These are phyloP conservation scores for Porcisia hertigi DNA, from an alignment of 208 protist genomes.

Conservation along the genomic window DNA sequence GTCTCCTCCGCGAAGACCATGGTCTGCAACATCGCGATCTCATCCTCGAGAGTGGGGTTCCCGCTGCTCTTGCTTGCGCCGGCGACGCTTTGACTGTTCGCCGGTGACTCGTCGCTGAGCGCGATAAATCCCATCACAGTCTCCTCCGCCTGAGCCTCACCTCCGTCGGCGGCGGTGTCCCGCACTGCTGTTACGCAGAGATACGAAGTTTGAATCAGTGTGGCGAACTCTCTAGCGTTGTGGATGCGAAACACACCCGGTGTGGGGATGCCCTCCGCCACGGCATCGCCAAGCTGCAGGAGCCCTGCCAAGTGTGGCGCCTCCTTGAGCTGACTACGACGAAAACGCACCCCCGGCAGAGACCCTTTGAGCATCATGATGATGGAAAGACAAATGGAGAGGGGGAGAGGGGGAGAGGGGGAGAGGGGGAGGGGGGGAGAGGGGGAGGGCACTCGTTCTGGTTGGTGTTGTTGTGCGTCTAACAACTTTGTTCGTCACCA, in stretches of 20 bases:
- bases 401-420: neutral
- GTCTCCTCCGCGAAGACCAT: constrained; percentile 9
- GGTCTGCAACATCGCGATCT: neutral
- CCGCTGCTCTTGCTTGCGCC: neutral
- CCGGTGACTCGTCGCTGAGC: constrained; percentile 31
- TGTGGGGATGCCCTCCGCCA: constrained; percentile 44
- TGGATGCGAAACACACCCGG: constrained; percentile 35
- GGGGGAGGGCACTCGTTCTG: too few species aligned
- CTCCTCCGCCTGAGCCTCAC: constrained; percentile 8
- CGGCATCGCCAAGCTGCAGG: constrained; percentile 37
- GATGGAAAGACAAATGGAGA: neutral
- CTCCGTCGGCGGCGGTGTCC: neutral
- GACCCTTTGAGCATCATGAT: constrained; percentile 4
- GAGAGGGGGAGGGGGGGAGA: too few species aligned
- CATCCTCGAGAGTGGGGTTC: neutral
- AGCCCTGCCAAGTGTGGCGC: constrained; percentile 37
- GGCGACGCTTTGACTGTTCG: neutral
- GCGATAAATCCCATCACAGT: constrained; percentile 56
- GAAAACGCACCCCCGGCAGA: constrained; percentile 45
- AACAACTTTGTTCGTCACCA: too few species aligned
- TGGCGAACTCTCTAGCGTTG: constrained; percentile 39
- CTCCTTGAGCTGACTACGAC: constrained; percentile 53
- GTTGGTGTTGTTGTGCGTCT: too few species aligned
- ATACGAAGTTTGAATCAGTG: constrained; percentile 69
- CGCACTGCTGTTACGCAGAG: constrained; percentile 66